A percentile compares a stretch with the other conserved stretches of the same genome.
phyloP scores from a whole-genome alignment of 2,329 filamentous ascomycete species.

The Aspergillus fischeri region DNA sequence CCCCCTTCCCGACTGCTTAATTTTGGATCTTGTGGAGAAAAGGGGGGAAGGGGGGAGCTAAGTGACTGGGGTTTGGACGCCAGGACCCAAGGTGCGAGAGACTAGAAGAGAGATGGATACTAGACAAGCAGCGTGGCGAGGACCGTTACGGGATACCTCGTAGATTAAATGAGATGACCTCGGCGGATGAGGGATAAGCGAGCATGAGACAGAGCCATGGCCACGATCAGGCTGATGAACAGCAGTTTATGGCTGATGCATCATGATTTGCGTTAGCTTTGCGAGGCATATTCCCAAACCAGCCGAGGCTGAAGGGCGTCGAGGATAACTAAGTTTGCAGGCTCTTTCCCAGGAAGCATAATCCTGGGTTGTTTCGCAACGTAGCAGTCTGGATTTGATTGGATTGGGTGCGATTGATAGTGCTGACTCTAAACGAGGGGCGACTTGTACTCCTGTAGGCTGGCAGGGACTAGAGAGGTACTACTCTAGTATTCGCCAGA shows the following conservation, averaged over 20 bases:
- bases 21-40: neutral
- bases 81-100: neutral
- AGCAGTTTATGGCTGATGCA: neutral
- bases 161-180: neutral
- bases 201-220: neutral
- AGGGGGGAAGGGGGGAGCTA: neutral
- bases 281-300: neutral
- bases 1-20: conserved; percentile 2
- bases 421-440: neutral
- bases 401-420: neutral
- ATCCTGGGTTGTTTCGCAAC: neutral
- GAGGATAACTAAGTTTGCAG: neutral
- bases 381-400: neutral
- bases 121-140: neutral
- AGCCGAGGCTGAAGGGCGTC: neutral
- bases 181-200: neutral
- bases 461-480: too few species aligned
- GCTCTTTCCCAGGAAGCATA: neutral
- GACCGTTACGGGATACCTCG: neutral
- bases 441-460: neutral
- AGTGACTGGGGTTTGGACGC: neutral
- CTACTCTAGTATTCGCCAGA: neutral
- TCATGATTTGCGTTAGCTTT: neutral
- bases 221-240: neutral
- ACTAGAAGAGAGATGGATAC: neutral